A percentile compares a stretch with the other conserved stretches of the same genome.
Conservation (phyloP, 2,329 filamentous ascomycete genomes). For the Aspergillus versicolor region DNA sequence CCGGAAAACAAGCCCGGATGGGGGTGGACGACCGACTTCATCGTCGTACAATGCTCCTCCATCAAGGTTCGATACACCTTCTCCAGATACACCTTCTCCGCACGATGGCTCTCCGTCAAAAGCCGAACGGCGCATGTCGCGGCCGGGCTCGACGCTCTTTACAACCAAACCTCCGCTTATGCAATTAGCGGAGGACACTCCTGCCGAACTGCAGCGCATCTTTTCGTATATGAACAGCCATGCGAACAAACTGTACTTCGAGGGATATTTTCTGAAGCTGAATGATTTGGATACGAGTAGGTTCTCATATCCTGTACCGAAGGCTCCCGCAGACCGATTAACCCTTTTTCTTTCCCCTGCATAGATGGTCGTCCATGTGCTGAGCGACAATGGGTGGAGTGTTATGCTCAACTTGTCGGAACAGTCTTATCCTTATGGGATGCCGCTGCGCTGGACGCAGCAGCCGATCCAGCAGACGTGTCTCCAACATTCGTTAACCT, state of each 20-base stretch:
- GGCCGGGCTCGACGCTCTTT: constrained; percentile 83
- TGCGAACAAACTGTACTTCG: constrained; percentile 93
- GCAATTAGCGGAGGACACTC: constrained; percentile 79
- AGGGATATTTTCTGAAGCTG: constrained; percentile 95
- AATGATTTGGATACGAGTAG: constrained; percentile 90
- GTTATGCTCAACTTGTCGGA: constrained; percentile 93
- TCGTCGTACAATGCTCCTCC: constrained; percentile 19
- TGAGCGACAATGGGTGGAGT: constrained; percentile 92
- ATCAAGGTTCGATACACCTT: constrained; percentile 31
- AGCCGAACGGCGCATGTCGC: constrained; percentile 49
- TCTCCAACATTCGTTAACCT: constrained; percentile 93
- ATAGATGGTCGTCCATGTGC: constrained; percentile 80
- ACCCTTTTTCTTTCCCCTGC: not conserved
- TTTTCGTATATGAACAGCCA: constrained; percentile 94
- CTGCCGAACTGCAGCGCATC: constrained; percentile 90
- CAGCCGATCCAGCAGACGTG: constrained; percentile 80
- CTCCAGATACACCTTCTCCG: constrained; percentile 37
- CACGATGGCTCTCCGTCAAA: constrained; percentile 40
- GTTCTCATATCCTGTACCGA: constrained; percentile 39
- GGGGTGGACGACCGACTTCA: constrained; percentile 26
- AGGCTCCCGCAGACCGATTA: constrained; percentile 29
- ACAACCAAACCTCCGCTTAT: constrained; percentile 82
- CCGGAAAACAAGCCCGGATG: constrained; percentile 35
- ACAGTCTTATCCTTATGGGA: constrained; percentile 96
- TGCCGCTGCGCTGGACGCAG: constrained; percentile 83